A percentile compares a stretch with the other conserved stretches of the same genome.
Evolutionary conservation across 441 rosid species (phyloP).

Genomic region (Gossypium davidsonii): DNA sequence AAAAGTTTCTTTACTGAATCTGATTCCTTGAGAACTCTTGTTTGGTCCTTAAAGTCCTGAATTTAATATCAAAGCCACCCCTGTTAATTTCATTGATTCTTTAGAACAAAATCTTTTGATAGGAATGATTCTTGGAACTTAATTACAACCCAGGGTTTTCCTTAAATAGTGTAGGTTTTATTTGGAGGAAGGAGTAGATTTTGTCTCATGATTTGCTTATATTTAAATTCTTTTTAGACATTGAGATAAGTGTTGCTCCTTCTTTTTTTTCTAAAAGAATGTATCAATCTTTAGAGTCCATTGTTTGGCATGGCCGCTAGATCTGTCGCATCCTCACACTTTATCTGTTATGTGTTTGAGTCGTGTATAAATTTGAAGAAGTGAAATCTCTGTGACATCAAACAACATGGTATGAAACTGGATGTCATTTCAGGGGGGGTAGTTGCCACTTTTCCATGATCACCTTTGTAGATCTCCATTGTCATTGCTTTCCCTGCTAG

Average conservation of each 20-base stretch:
- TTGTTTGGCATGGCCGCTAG: neutral
- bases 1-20: neutral
- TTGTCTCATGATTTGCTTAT: neutral
- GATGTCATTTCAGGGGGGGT: neutral
- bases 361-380: neutral
- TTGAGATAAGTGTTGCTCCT: neutral
- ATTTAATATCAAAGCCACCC: neutral
- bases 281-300: neutral
- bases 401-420: neutral
- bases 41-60: neutral
- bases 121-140: neutral
- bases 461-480: neutral
- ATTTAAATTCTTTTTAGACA: neutral
- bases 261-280: neutral
- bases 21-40: neutral
- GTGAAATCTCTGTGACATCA: neutral
- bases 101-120: neutral
- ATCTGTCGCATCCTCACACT: neutral
- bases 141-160: neutral
- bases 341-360: neutral
- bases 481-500: neutral
- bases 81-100: neutral
- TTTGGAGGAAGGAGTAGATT: neutral
- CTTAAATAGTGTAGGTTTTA: neutral
- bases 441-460: neutral